Evolutionary conservation across 805 yeast genomes (phyloP).

Genomic region (Candida sanyiensis): DNA sequence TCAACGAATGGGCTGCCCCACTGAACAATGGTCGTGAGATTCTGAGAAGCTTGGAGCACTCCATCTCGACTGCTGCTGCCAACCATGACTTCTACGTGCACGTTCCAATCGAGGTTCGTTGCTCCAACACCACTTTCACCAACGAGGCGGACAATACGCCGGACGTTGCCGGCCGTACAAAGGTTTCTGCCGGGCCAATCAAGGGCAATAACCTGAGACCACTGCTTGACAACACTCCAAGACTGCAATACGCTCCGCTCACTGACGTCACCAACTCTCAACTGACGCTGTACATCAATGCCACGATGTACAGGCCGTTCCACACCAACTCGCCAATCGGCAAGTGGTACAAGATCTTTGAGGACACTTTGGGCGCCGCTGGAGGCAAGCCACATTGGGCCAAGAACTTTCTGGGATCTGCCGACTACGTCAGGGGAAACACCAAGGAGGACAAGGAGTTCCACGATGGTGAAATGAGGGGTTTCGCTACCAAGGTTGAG

Average conservation of each 20-base stretch:
- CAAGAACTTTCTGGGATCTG: slow-evolving; percentile 75
- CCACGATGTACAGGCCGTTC: slow-evolving; percentile 96
- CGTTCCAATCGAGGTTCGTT: slow-evolving; percentile 92
- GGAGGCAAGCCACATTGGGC: slow-evolving; percentile 99
- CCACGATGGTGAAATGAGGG: slow-evolving; percentile 69
- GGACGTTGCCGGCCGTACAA: slow-evolving; percentile 47
- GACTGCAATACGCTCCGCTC: slow-evolving; percentile 47
- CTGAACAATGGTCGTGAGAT: slow-evolving; percentile 70
- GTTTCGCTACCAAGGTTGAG: slow-evolving; percentile 60
- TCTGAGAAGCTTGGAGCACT: slow-evolving; percentile 54
- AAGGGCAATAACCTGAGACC: slow-evolving; percentile 84
- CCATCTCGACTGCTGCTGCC: slow-evolving; percentile 54
- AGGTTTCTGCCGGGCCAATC: slow-evolving; percentile 66
- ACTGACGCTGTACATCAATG: slow-evolving; percentile 81
- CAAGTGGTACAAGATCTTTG: slow-evolving; percentile 82
- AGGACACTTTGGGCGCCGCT: slow-evolving; percentile 64
- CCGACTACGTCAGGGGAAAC: slow-evolving; percentile 27
- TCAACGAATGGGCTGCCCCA: slow-evolving; percentile 97
- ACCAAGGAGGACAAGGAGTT: slow-evolving; percentile 34
- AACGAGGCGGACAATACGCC: slow-evolving; percentile 28
- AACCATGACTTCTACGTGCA: slow-evolving; percentile 74
- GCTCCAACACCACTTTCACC: slow-evolving; percentile 68
- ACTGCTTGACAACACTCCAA: slow-evolving; percentile 73
- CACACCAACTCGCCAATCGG: slow-evolving; percentile 63
- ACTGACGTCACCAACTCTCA: slow-evolving; percentile 56